phyloP scores from a whole-genome alignment of 805 yeast genomes.

The Komagataella kurtzmanii region DNA sequence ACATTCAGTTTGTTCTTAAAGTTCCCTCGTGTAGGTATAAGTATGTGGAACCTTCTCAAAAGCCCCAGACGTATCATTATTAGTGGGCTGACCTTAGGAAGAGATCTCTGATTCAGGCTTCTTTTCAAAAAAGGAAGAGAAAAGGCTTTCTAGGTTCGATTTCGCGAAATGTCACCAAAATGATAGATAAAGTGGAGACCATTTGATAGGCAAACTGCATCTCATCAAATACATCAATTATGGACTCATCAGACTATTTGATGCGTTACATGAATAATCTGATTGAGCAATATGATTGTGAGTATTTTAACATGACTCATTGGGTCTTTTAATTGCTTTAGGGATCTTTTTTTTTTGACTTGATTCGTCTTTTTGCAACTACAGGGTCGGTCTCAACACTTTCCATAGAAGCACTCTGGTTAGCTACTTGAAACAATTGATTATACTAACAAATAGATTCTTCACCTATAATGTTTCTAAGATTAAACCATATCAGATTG shows the following conservation, averaged over 20 bases:
- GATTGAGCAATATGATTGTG: not conserved
- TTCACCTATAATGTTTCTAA: not conserved
- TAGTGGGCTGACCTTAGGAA: not conserved
- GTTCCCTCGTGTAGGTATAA: not conserved
- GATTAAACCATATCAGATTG: not conserved
- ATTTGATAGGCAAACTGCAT: not conserved
- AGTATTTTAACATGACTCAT: not conserved
- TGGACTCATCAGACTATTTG: not conserved
- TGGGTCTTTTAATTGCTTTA: not conserved
- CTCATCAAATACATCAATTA: not conserved
- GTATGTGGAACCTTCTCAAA: not conserved
- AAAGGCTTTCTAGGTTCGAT: too few relatives aligned
- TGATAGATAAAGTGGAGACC: not conserved
- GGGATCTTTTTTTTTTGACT: too few relatives aligned
- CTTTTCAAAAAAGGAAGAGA: not conserved
- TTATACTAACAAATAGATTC: not conserved
- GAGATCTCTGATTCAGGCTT: not conserved
- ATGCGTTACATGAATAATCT: not conserved
- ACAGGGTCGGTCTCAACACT: not conserved
- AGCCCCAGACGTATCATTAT: not conserved
- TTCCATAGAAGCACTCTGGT: not conserved
- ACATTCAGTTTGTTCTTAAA: conserved; percentile 5
- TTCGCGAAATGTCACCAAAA: not conserved
- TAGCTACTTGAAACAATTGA: not conserved
- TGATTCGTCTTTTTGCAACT: not conserved